A percentile compares a stretch with the other conserved stretches of the same genome.
These are phyloP conservation scores for Beauveria sp. DNA, from an alignment of 2,329 filamentous ascomycete species.

Conservation along the genomic window DNA sequence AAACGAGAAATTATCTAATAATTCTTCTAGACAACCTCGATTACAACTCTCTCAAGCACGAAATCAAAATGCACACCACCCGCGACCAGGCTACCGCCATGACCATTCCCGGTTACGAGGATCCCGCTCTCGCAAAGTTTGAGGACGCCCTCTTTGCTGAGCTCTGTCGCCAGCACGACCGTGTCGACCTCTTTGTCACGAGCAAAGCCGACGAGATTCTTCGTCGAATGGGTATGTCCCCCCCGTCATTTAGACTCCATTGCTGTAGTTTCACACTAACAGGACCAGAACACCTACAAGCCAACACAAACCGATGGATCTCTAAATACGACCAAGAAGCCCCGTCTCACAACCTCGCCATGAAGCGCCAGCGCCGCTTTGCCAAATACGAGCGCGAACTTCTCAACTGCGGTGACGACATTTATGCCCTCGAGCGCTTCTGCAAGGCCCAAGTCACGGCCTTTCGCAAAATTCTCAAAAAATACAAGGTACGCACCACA, in stretches of 20 bases:
- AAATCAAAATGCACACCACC: conserved; percentile 75
- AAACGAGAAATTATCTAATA: not conserved
- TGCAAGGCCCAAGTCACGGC: conserved; percentile 65
- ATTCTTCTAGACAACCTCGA: conserved; percentile 65
- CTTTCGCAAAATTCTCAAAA: conserved; percentile 78
- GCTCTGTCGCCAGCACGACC: conserved; percentile 66
- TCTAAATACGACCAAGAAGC: conserved; percentile 32
- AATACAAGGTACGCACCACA: conserved; percentile 56
- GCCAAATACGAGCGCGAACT: conserved; percentile 46
- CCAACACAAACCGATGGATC: conserved; percentile 39
- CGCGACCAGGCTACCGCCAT: conserved; percentile 62
- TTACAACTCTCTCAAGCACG: conserved; percentile 78
- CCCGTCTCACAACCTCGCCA: conserved; percentile 20
- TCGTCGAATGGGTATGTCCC: conserved; percentile 51
- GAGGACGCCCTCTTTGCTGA: conserved; percentile 65
- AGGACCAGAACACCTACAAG: conserved; percentile 38
- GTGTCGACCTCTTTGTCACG: conserved; percentile 68
- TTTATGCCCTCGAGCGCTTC: conserved; percentile 63
- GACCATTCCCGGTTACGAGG: conserved; percentile 64
- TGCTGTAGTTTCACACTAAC: not conserved
- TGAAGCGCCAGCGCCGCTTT: conserved; percentile 44
- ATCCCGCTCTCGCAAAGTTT: conserved; percentile 52
- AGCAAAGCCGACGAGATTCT: conserved; percentile 76
- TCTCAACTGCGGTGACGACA: conserved; percentile 59
- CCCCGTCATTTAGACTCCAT: too few species aligned